phyloP scores from a whole-genome alignment of 495 filamentous ascomycete genomes.

The Tetracladium setigerum region DNA sequence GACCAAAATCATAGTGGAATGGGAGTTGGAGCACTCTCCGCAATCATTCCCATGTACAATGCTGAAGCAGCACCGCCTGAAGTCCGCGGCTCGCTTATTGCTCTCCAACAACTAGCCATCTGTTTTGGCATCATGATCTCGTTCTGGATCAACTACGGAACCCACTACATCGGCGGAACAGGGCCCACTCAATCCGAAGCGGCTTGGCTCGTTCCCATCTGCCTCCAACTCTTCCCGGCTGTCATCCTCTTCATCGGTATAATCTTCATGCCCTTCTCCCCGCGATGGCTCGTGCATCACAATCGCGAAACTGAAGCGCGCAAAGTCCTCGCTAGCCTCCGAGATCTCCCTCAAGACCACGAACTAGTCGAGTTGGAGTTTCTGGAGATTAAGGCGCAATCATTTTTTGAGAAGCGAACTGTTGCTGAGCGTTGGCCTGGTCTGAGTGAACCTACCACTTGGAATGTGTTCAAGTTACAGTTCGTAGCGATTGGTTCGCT shows the following conservation, averaged over 20 bases:
- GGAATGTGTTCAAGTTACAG: conserved; percentile 59
- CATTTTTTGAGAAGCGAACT: conserved; percentile 70
- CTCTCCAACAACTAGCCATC: conserved; percentile 73
- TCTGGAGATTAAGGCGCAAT: conserved; percentile 75
- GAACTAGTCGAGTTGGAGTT: conserved; percentile 68
- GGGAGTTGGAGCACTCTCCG: conserved; percentile 62
- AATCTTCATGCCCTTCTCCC: conserved; percentile 75
- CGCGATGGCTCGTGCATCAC: conserved; percentile 72
- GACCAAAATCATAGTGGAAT: conserved; percentile 39
- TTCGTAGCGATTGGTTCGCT: conserved; percentile 65
- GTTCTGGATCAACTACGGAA: conserved; percentile 80
- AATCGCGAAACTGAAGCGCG: conserved; percentile 64
- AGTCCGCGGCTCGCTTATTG: conserved; percentile 63
- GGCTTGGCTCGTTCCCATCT: conserved; percentile 62
- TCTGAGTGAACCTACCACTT: conserved; percentile 48
- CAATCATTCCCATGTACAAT: conserved; percentile 65
- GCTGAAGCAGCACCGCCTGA: conserved; percentile 56
- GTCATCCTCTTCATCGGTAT: conserved; percentile 60
- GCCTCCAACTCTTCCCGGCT: conserved; percentile 54
- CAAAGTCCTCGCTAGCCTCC: conserved; percentile 57
- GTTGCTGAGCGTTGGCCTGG: conserved; percentile 64
- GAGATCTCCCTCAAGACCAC: conserved; percentile 49
- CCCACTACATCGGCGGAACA: conserved; percentile 73
- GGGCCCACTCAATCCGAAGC: conserved; percentile 52
- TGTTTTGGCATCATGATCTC: conserved; percentile 76